A percentile compares a stretch with the other conserved stretches of the same genome.
phyloP scores from a whole-genome alignment of 257 asterid genomes.

The Solanum pinnatisectum region DNA sequence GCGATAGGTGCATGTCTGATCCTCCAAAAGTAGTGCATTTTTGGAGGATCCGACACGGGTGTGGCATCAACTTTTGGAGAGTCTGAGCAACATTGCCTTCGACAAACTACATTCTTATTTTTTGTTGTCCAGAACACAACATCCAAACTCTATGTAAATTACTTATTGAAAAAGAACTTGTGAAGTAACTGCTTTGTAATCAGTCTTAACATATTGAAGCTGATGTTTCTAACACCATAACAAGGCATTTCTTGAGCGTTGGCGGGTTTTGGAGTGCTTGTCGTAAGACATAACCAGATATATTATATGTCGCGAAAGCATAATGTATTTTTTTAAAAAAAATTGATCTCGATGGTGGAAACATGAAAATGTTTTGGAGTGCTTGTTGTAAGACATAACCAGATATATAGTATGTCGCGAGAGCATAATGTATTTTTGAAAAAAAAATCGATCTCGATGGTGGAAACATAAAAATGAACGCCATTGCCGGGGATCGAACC shows the following conservation, averaged over 20 bases:
- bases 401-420: not conserved
- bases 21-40: no score
- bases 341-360: not conserved
- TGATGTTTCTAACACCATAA: not conserved
- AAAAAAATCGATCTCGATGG: not conserved
- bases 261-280: not conserved
- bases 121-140: not conserved
- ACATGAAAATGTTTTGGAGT: no score
- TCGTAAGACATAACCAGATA: not conserved
- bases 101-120: not conserved
- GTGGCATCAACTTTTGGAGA: no score
- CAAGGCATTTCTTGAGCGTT: no score
- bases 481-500: conserved; percentile 98
- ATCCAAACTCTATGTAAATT: not conserved
- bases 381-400: not conserved
- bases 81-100: no score
- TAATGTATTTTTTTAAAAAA: no score
- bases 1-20: no score
- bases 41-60: no score
- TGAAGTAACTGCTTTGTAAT: not conserved
- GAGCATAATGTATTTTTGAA: not conserved
- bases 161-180: not conserved
- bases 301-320: not conserved
- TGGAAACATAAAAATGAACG: not conserved
- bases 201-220: not conserved